These are phyloP conservation scores for Cercospora sojina DNA, from an alignment of 2,329 filamentous ascomycete species.

Conservation along the genomic window DNA sequence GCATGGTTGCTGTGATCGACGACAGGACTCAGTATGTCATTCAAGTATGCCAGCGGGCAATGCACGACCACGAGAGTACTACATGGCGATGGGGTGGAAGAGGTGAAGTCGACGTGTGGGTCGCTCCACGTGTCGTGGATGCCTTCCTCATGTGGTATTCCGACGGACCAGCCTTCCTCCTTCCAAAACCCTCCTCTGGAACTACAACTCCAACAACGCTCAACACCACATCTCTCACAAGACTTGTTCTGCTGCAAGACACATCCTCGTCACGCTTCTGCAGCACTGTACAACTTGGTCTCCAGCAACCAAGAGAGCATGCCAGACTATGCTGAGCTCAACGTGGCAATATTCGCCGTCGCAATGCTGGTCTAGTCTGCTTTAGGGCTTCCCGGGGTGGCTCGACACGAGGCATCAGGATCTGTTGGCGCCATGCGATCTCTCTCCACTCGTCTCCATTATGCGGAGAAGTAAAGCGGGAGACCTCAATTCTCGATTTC, in stretches of 20 bases:
- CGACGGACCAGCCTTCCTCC: background rate
- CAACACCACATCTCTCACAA: background rate
- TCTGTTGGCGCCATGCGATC: background rate
- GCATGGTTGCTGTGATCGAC: constrained; percentile 30
- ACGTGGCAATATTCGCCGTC: background rate
- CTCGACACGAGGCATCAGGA: constrained; percentile 4
- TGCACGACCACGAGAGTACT: background rate
- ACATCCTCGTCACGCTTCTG: background rate
- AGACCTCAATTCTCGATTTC: background rate
- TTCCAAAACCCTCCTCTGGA: background rate
- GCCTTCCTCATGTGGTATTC: constrained; percentile 1
- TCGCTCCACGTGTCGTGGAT: background rate
- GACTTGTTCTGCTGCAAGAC: background rate
- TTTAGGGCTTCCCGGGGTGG: background rate
- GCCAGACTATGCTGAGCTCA: too few relatives aligned
- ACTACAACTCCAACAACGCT: background rate
- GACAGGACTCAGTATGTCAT: background rate
- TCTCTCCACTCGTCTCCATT: constrained; percentile 10
- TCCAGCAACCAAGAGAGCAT: background rate
- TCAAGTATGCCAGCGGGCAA: background rate
- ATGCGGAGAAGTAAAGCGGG: constrained; percentile 17
- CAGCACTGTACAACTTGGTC: background rate
- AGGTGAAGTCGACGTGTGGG: constrained; percentile 13
- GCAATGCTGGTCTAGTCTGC: constrained; percentile 1
- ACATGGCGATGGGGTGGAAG: background rate